Base-by-base conservation (phyloP, 2,329 filamentous ascomycete genomes). In the Monosporascus sp. region DNA sequence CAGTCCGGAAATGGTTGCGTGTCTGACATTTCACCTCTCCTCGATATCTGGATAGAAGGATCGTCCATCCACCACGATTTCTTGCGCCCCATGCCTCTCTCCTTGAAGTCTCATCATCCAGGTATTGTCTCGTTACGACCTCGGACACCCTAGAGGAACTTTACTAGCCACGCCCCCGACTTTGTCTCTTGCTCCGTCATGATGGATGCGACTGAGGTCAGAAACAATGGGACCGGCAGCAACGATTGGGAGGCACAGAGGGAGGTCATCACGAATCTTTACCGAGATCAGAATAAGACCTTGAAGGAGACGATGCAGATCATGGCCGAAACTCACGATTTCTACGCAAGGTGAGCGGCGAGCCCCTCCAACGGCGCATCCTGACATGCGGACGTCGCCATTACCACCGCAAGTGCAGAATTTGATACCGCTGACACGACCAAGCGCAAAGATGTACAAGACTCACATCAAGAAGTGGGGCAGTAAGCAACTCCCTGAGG, bases 291-390 rank as follows among this genome's bases (percentile, higher is more conserved):
- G 34, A 66, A 66, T 38, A 64, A 61, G 57, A 66, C 64, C 7
- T 58, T 66, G 50, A 65, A 63, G 51, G 61, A 65, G 51, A 65
- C 63, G 9, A 66, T 64, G 59, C 55, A 56, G 46, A 42, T 65
- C 20, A 66, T 66, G 63, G 60, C 63, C 49, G 60, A 65, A 37
- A 54, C 59, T 17, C 54, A 66, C 49, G 94, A 68, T 60, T 88
- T 85, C 57, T 84, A 79, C 48, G 38, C 77, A 44, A 66, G 62
- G 64, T 66, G 53, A 62, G 64, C 62, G 5, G 38, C 48, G 17
- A 25, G 46, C 14, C 37, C 44, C 22, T 34, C 27, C 17, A 18
- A 20, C 38, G 44, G 39, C 18, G 36, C n/a, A 34, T 31, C 22
- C 24, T 42, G 34, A 45, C 52, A 42, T 37, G 36, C 48, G 44